These are phyloP conservation scores for Patellaria atrata DNA, from an alignment of 495 filamentous ascomycete genomes.

Conservation along the genomic window DNA sequence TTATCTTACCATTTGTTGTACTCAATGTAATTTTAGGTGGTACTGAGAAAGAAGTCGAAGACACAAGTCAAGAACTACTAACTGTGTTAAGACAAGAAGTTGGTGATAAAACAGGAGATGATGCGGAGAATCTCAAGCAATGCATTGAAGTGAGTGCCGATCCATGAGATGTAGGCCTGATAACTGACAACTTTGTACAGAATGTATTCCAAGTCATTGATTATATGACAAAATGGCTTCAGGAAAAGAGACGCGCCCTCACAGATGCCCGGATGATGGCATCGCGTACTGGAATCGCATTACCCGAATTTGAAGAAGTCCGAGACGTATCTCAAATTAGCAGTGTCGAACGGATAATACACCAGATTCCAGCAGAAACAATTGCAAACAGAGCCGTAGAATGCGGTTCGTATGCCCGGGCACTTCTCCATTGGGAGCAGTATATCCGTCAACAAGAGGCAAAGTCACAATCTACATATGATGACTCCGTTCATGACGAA, in stretches of 20 bases:
- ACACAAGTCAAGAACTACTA: constrained; percentile 56
- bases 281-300: constrained; percentile 19
- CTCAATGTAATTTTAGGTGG: constrained; percentile 65
- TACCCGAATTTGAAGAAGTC: constrained; percentile 24
- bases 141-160: constrained; percentile 58
- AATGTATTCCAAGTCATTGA: constrained; percentile 83
- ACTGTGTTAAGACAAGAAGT: constrained; percentile 51
- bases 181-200: constrained; percentile 31
- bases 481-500: constrained; percentile 20
- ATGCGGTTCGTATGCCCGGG: constrained; percentile 82
- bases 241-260: constrained; percentile 52
- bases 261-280: constrained; percentile 21
- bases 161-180: background rate
- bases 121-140: constrained; percentile 57
- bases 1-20: constrained; percentile 71
- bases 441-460: constrained; percentile 53
- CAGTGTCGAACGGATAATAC: constrained; percentile 47
- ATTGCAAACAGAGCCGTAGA: constrained; percentile 77
- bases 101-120: constrained; percentile 36
- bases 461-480: constrained; percentile 24
- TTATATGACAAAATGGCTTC: constrained; percentile 79
- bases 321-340: constrained; percentile 37
- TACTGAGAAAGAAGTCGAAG: constrained; percentile 45
- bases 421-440: constrained; percentile 87
- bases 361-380: constrained; percentile 65